Evolutionary conservation across 768 basidiomycete genomes (phyloP), one percentile per base, ranked within the genome.

Genomic region (Phlebiopsis gigantea): DNA sequence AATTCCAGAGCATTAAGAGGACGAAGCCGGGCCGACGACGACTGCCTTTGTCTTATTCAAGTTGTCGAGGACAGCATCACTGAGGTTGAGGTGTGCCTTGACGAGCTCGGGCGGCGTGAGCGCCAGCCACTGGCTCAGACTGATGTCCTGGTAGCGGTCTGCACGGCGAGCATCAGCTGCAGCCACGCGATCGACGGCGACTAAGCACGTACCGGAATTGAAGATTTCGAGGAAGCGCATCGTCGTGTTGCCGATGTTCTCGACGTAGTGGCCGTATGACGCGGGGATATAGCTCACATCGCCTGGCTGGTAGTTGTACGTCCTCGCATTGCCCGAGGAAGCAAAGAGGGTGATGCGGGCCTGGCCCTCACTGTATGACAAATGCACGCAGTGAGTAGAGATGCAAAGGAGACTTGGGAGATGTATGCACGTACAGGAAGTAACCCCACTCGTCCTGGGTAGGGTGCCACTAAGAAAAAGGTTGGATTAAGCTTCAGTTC

Each of bases 211-310:
- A 77, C 78, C 72, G 80, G 80, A 49, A 67, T 73, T 65, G 25
- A 48, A 81, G n/a, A 87, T 78, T 65, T 87, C 84, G 5, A 88
- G 72, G 64, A 79, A 82, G 58, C 69, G 73, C 39, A 87, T 66
- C 2, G 84, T 79, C 1, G 76, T 74, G 60, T 83, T 79, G 15
- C 84, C 84, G 4, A 76, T 82, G 66, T 87, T 85, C 66, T 87
- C 84, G 25, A 87, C 73, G 63, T 87, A 86, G 63, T 88, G 86
- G 1, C 83, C 83, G 79, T 58, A 49, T 21, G 15, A 49, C 8
- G 43, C 52, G 30, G 57, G 57, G n/a, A 48, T 58, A 43, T 30
- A 55, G 26, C 29, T 43, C 26, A 67, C 71, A 46, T 68, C 69
- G 17, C 67, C 62, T 1, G 57, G 61, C 63, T 78, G 71, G 68